Conservation (phyloP, 148 eudicot species). For the Pharnaceum exiguum region DNA sequence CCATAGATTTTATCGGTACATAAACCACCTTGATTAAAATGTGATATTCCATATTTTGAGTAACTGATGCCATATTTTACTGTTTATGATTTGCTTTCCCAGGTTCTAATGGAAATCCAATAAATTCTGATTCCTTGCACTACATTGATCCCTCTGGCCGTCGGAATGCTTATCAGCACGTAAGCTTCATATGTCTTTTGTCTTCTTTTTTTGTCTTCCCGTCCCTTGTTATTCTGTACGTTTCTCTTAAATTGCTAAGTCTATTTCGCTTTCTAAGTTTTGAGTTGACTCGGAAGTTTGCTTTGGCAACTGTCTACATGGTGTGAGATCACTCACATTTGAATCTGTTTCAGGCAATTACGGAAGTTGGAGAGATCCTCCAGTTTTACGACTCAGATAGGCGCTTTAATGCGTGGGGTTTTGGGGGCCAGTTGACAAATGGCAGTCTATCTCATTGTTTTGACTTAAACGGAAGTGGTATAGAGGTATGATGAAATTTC, state of each 20-base stretch:
- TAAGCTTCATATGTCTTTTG: conserved; percentile 17
- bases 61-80: too few relatives aligned
- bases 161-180: conserved; percentile 88
- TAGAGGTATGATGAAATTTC: conserved; percentile 23
- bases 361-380: conserved; percentile 77
- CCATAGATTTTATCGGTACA: conserved; percentile 93
- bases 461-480: conserved; percentile 48
- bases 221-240: too few relatives aligned
- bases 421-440: conserved; percentile 51
- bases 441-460: conserved; percentile 79
- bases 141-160: conserved; percentile 82
- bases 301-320: too few relatives aligned
- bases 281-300: too few relatives aligned
- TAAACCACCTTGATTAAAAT: not conserved
- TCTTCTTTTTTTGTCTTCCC: too few relatives aligned
- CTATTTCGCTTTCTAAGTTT: too few relatives aligned
- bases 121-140: conserved; percentile 61
- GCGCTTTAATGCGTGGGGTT: conserved; percentile 91
- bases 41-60: not conserved
- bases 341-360: conserved; percentile 60
- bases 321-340: not conserved
- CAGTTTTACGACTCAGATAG: conserved; percentile 88
- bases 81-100: too few relatives aligned
- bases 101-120: conserved; percentile 89
- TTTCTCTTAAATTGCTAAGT: too few relatives aligned